Evolutionary conservation across 495 filamentous ascomycete species (phyloP), one percentile per base, ranked within the genome.

Genomic region (Talaromyces stipitatus): DNA sequence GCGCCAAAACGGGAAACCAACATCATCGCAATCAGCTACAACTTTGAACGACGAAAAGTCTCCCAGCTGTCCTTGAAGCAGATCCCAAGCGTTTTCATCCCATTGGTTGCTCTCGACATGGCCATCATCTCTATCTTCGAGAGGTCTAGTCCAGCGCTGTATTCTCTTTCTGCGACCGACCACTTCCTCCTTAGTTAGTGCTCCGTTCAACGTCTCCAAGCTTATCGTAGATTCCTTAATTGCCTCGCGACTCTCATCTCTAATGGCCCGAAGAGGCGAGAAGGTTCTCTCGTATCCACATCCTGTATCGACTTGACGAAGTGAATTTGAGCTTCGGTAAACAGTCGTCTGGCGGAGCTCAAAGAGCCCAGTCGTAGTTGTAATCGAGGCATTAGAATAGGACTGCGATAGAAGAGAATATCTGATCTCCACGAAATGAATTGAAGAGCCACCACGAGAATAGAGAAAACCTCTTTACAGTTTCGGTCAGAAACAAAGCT

Each of bases 261-360:
- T 81, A 53, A 99, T 87, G 53, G 83, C 83, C 38, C 80, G 76
- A 29, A 97, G 67, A 0, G 94, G 91, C 50, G 81, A 73, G 1
- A 97, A 77, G 2, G n/a, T n/a, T 78, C 85, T 0, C 70, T 66
- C 1, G 90, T 92, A 72, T 92, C 79, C 4, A 96, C 85, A n/a
- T 69, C 71, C 60, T 94, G 91, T 28, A 97, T 86, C 54, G 87
- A 82, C 55, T 79, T 82, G 36, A 97, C 90, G 63, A 99, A 97
- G 63, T 90, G 85, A 0, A 99, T 80, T 62, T 99, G 94, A 9
- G 89, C 84, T 43, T 84, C 76, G 6, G 28, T 16, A 33, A 16
- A 32, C 11, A 55, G 38, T 29, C 18, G 23, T 8, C 12, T 1
- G 12, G 24, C 16, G 8, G 54, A 23, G 36, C 54, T 24, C 23